Percentiles rank a stretch among this genome's conserved stretches.
These are phyloP conservation scores for Diaporthe vaccinii DNA, from an alignment of 2,329 filamentous ascomycete species.

Conservation along the genomic window DNA sequence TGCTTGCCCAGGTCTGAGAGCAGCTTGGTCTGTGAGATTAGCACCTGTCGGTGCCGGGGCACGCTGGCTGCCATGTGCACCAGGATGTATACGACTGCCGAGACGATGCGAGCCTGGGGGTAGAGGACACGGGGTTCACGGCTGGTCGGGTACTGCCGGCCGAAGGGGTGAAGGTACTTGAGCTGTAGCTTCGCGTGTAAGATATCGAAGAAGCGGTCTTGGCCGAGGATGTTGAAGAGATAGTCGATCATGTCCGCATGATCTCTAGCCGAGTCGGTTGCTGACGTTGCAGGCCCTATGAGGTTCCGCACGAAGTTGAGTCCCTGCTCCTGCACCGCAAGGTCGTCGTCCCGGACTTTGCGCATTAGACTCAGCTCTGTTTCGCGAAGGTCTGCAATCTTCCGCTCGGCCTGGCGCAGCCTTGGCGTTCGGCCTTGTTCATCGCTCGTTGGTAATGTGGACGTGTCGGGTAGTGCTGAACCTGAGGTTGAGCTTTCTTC, in stretches of 20 bases:
- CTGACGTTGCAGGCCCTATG: conserved; percentile 73
- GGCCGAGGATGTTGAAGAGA: conserved; percentile 81
- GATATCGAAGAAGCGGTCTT: conserved; percentile 84
- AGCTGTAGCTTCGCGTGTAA: conserved; percentile 82
- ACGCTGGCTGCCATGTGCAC: conserved; percentile 89
- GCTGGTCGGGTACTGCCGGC: conserved; percentile 52
- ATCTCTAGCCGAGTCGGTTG: conserved; percentile 63
- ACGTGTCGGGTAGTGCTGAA: conserved; percentile 43
- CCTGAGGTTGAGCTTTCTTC: conserved; percentile 51
- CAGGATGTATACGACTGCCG: conserved; percentile 83
- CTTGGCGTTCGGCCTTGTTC: conserved; percentile 53
- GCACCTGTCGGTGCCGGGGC: conserved; percentile 81
- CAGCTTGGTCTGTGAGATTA: conserved; percentile 82
- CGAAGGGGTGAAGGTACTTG: conserved; percentile 67
- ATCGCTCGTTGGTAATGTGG: conserved; percentile 41
- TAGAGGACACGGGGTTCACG: conserved; percentile 62
- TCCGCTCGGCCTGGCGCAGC: conserved; percentile 64
- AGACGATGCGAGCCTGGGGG: conserved; percentile 78
- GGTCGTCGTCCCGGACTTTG: conserved; percentile 80
- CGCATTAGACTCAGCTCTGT: conserved; percentile 77
- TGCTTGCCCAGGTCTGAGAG: conserved; percentile 80
- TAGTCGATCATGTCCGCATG: conserved; percentile 85
- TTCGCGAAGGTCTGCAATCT: conserved; percentile 68
- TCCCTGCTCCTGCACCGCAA: conserved; percentile 90
- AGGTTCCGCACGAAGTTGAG: conserved; percentile 92